These are phyloP conservation scores for Pyrrhoderma noxium DNA, from an alignment of 1,284 basidiomycete species.

Conservation along the genomic window DNA sequence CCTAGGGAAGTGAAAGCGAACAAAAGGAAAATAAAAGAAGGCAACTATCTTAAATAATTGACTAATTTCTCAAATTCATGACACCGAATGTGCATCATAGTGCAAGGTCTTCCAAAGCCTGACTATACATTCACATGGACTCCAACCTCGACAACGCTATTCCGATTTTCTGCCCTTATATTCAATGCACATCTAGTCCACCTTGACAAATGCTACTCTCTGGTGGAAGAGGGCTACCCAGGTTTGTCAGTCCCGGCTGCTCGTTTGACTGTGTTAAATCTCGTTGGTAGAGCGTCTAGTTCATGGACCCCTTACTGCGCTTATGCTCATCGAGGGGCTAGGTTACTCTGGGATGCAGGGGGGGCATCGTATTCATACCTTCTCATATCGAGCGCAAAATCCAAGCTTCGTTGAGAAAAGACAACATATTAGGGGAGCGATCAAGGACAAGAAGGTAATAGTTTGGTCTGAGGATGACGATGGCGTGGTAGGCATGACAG, in stretches of 20 bases:
- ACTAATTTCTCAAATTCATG: background rate
- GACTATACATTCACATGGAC: constrained; percentile 60
- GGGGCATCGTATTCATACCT: constrained; percentile 34
- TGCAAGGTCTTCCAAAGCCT: constrained; percentile 42
- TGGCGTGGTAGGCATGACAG: constrained; percentile 70
- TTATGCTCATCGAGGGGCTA: constrained; percentile 64
- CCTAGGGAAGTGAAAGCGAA: constrained; percentile 30
- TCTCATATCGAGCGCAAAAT: constrained; percentile 71
- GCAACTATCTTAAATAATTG: constrained; percentile 29
- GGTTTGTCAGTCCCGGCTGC: constrained; percentile 32
- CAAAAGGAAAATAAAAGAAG: background rate
- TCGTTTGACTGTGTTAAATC: background rate
- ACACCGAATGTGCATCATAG: too few species aligned
- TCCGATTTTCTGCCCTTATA: constrained; percentile 79
- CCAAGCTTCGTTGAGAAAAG: constrained; percentile 61
- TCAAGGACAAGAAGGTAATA: constrained; percentile 31
- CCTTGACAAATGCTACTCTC: constrained; percentile 64
- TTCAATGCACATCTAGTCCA: constrained; percentile 75
- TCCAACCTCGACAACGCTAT: constrained; percentile 65
- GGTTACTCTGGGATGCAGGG: constrained; percentile 25
- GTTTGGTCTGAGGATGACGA: constrained; percentile 53
- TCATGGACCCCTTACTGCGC: constrained; percentile 74
- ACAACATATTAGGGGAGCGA: constrained; percentile 47
- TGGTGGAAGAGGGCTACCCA: constrained; percentile 62
- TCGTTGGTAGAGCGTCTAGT: constrained; percentile 59